A percentile compares a stretch with the other conserved stretches of the same genome.
These are phyloP conservation scores for Cytospora piceae DNA, from an alignment of 2,329 filamentous ascomycete species.

Conservation along the genomic window DNA sequence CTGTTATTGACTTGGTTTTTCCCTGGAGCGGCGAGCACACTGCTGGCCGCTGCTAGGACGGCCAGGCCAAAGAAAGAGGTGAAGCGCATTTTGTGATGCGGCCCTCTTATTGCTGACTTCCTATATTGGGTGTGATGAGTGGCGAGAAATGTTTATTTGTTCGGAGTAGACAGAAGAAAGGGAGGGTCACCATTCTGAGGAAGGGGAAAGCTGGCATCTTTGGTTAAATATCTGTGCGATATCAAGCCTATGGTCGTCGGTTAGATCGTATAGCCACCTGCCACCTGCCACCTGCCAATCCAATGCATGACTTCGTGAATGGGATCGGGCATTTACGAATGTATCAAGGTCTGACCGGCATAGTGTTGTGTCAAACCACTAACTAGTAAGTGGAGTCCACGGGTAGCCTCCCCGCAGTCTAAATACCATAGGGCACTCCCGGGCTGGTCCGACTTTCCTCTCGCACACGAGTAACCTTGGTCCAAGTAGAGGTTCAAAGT, in stretches of 20 bases:
- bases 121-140: neutral
- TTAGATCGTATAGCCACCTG: too few relatives aligned
- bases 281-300: too few relatives aligned
- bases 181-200: neutral
- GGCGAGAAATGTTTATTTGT: too few relatives aligned
- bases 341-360: too few relatives aligned
- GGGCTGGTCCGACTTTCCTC: neutral
- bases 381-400: too few relatives aligned
- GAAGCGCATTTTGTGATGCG: neutral
- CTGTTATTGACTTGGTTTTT: neutral
- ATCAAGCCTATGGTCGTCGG: too few relatives aligned
- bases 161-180: neutral
- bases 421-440: neutral
- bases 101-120: neutral
- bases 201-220: neutral
- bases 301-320: too few relatives aligned
- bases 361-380: too few relatives aligned
- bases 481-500: neutral
- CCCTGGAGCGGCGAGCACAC: neutral
- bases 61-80: neutral
- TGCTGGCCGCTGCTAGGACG: neutral
- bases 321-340: too few relatives aligned
- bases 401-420: neutral
- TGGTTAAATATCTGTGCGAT: too few relatives aligned
- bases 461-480: neutral